A percentile compares a stretch with the other conserved stretches of the same genome.
Conservation (phyloP, 768 basidiomycete genomes). For the Mycena belliarum region DNA sequence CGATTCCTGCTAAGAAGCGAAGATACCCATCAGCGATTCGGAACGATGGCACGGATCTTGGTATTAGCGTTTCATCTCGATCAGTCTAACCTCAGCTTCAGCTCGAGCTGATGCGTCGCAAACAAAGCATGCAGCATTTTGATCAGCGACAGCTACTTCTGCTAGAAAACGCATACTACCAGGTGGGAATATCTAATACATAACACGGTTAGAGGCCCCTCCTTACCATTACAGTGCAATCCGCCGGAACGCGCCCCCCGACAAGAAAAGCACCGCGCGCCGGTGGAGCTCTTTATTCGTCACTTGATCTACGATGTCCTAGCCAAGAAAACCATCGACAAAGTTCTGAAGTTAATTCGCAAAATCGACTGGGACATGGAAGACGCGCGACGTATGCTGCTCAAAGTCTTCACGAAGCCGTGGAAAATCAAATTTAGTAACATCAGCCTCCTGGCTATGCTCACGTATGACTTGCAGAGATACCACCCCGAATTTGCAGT, state of each 20-base stretch:
- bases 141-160: conserved; percentile 88
- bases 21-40: conserved; percentile 83
- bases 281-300: conserved; percentile 91
- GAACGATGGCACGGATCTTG: conserved; percentile 70
- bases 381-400: conserved; percentile 59
- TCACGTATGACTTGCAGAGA: conserved; percentile 91
- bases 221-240: conserved; percentile 78
- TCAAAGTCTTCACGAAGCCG: conserved; percentile 94
- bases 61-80: not conserved
- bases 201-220: not conserved
- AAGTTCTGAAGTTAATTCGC: conserved; percentile 88
- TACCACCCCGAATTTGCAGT: conserved; percentile 91
- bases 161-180: conserved; percentile 98
- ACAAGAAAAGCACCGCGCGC: conserved; percentile 80
- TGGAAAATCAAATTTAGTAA: conserved; percentile 97
- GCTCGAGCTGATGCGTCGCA: conserved; percentile 93
- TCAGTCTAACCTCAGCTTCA: conserved; percentile 29
- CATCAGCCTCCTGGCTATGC: conserved; percentile 86
- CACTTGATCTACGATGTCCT: conserved; percentile 95
- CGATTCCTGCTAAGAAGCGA: conserved; percentile 87
- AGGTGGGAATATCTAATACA: conserved; percentile 46
- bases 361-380: conserved; percentile 96
- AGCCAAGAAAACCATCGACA: conserved; percentile 91
- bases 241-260: conserved; percentile 91
- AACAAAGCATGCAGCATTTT: conserved; percentile 90